A percentile compares a stretch with the other conserved stretches of the same genome.
Conservation (phyloP, 495 filamentous ascomycete genomes). For the Xylaria curta region DNA sequence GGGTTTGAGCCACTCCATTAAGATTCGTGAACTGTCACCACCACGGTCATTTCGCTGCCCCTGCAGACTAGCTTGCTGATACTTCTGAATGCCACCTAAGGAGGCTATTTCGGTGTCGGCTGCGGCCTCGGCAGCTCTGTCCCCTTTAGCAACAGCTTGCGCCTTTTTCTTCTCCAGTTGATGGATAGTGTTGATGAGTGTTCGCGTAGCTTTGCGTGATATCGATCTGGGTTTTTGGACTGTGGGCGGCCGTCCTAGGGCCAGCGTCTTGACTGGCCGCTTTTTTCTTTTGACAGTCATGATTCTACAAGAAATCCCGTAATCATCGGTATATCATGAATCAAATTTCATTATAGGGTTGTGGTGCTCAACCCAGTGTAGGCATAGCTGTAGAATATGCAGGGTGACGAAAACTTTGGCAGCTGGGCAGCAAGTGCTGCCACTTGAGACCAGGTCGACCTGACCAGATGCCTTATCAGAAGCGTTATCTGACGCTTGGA, state of each 20-base stretch:
- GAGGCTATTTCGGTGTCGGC: slow-evolving; percentile 61
- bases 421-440: background rate
- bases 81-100: slow-evolving; percentile 80
- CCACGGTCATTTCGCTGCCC: slow-evolving; percentile 86
- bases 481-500: slow-evolving; percentile 20
- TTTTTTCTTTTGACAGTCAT: slow-evolving; percentile 46
- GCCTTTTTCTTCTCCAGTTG: slow-evolving; percentile 77
- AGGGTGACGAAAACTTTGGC: background rate
- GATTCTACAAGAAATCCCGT: slow-evolving; percentile 27
- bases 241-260: slow-evolving; percentile 71
- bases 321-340: background rate
- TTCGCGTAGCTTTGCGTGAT: slow-evolving; percentile 79
- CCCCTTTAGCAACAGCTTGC: slow-evolving; percentile 68
- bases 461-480: slow-evolving; percentile 18
- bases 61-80: slow-evolving; percentile 87
- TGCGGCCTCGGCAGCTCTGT: slow-evolving; percentile 58
- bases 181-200: slow-evolving; percentile 85
- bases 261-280: slow-evolving; percentile 57
- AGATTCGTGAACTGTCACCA: slow-evolving; percentile 84
- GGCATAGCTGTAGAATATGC: too few species aligned
- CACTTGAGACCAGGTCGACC: too few species aligned
- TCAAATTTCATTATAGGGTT: background rate
- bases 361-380: background rate
- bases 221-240: slow-evolving; percentile 60
- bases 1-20: slow-evolving; percentile 84